A percentile compares a stretch with the other conserved stretches of the same genome.
Conservation (phyloP, 1,284 basidiomycete genomes). For the Coniferiporia sulphurascens region DNA sequence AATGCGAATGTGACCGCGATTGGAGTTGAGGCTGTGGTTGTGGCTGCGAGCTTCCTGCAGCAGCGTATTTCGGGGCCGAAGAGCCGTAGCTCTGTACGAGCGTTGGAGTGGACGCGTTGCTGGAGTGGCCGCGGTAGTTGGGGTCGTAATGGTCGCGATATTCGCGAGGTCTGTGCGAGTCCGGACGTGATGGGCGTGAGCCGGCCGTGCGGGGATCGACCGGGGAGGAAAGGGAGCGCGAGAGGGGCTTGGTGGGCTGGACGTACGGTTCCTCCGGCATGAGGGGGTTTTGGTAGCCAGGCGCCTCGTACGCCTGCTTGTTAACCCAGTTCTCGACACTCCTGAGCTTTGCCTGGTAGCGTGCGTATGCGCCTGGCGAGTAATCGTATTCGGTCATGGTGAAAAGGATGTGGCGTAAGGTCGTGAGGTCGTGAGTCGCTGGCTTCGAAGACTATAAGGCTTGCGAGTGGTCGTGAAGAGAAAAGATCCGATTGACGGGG, state of each 20-base stretch:
- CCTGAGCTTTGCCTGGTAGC: slow-evolving; percentile 36
- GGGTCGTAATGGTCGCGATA: neutral
- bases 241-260: neutral
- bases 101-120: slow-evolving; percentile 1
- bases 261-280: neutral
- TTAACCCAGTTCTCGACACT: slow-evolving; percentile 42
- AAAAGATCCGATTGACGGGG: neutral
- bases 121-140: neutral
- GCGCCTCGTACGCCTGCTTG: slow-evolving; percentile 25
- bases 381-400: slow-evolving; percentile 54
- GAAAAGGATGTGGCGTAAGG: neutral
- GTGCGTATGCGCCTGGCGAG: slow-evolving; percentile 46
- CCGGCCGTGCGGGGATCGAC: neutral
- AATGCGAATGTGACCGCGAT: slow-evolving; percentile 10
- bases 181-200: neutral
- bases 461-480: neutral
- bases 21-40: neutral
- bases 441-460: neutral
- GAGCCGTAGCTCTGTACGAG: neutral
- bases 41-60: neutral
- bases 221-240: slow-evolving; percentile 13
- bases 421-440: neutral
- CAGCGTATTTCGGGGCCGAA: neutral
- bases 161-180: neutral
- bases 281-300: slow-evolving; percentile 28